phyloP scores from a whole-genome alignment of 768 basidiomycete species.

The Hydnomerulius pinastri region DNA sequence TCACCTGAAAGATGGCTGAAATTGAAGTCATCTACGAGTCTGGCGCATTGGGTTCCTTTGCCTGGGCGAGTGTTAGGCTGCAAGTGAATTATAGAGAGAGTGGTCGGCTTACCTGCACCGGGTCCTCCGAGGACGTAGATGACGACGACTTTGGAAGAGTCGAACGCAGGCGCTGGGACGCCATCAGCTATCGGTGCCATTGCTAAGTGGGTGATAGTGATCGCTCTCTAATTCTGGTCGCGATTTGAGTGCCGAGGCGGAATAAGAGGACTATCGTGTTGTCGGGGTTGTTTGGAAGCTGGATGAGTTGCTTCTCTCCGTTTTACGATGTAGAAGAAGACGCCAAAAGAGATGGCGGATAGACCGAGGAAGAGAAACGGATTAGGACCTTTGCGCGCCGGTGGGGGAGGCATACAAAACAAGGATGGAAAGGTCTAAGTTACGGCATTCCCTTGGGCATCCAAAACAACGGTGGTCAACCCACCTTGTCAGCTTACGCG shows the following conservation, averaged over 20 bases:
- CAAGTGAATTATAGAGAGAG: not conserved
- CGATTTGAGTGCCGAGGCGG: slow-evolving; percentile 51
- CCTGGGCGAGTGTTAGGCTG: slow-evolving; percentile 51
- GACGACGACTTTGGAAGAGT: slow-evolving; percentile 75
- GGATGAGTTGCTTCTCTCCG: slow-evolving; percentile 58
- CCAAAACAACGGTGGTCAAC: too few species aligned
- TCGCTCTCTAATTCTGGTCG: slow-evolving; percentile 22
- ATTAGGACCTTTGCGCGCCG: slow-evolving; percentile 50
- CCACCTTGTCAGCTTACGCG: too few species aligned
- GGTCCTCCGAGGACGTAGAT: slow-evolving; percentile 97
- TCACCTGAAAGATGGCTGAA: slow-evolving; percentile 94
- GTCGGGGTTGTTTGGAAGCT: slow-evolving; percentile 60
- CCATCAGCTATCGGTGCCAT: slow-evolving; percentile 18
- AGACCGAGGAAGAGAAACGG: slow-evolving; percentile 63
- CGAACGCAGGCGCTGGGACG: slow-evolving; percentile 46
- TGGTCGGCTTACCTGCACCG: slow-evolving; percentile 70
- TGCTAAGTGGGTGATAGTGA: slow-evolving; percentile 1
- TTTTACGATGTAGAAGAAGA: slow-evolving; percentile 58
- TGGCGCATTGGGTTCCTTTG: slow-evolving; percentile 93
- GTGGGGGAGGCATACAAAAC: slow-evolving; percentile 16
- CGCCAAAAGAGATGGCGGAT: slow-evolving; percentile 53
- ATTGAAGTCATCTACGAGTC: slow-evolving; percentile 78
- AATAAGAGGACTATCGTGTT: slow-evolving; percentile 65
- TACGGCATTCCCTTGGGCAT: not conserved
- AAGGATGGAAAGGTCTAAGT: not conserved